These are phyloP conservation scores for Kodamaea restingae DNA, from an alignment of 805 yeast species.

Conservation along the genomic window DNA sequence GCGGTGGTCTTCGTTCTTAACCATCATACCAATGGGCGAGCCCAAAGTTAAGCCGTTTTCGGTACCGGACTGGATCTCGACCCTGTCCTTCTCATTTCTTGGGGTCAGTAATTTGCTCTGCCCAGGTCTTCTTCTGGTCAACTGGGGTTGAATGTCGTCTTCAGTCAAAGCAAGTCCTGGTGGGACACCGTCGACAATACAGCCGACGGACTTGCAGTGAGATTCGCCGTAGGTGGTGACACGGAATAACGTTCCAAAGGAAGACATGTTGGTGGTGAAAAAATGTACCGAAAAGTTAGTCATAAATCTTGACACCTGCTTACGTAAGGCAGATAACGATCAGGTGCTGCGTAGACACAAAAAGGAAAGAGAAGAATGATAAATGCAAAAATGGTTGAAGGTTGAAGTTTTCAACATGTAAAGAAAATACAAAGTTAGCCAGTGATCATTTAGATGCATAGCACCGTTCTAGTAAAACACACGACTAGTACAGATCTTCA, in stretches of 20 bases:
- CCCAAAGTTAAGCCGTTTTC: conserved; percentile 90
- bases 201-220: conserved; percentile 95
- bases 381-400: too few species aligned
- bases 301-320: not conserved
- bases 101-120: conserved; percentile 92
- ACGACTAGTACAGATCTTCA: too few species aligned
- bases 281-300: conserved; percentile 6
- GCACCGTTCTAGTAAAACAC: too few species aligned
- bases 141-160: conserved; percentile 89
- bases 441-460: too few species aligned
- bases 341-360: not conserved
- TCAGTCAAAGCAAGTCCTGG: conserved; percentile 87
- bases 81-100: conserved; percentile 90
- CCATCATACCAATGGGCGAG: conserved; percentile 92
- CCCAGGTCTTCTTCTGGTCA: conserved; percentile 96
- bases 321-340: not conserved
- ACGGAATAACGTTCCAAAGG: conserved; percentile 39
- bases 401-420: too few species aligned
- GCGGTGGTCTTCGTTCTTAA: conserved; percentile 91
- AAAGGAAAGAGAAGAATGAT: not conserved
- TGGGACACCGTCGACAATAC: conserved; percentile 97
- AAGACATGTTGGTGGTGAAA: conserved; percentile 28
- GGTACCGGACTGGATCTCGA: conserved; percentile 90
- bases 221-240: conserved; percentile 98
- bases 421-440: too few species aligned